Base-by-base conservation (phyloP, 2,329 filamentous ascomycete genomes). In the Endocalyx cinctus region DNA sequence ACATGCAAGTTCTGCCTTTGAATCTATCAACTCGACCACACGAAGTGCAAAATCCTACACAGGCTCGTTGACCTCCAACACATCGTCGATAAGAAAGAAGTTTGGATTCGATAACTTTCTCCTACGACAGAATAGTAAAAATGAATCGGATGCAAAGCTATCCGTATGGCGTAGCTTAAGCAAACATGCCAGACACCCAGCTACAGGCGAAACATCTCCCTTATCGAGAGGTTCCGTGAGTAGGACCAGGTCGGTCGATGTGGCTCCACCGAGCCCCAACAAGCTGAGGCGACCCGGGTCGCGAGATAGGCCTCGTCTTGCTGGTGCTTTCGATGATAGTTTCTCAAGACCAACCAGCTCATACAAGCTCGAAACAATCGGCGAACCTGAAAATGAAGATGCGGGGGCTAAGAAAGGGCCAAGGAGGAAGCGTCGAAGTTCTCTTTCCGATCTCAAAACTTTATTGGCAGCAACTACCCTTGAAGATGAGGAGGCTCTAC, bases 101-200 rank as follows among this genome's bases (percentile, higher is more conserved):
- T 88, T 95, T 54, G 88, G 87, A 1, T 81, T 94, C 39, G 80
- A 88, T 37, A 79, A 70, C 4, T 60, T 94, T 18, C 72, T 87
- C 25, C 77, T 86, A 37, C 84, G 90, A 35, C 84, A 92, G 48
- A 88, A 85, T 51, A 88, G 84, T 65, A 90, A 83, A 57, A 74
- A 71, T 15, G 74, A 77, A 25, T 67, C 78, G 27, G 84, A 87
- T 27, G 76, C 77, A 45, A 78, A 86, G 23, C 71, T 80, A 26
- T 90, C 87, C 0, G 79, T 95, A 15, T 88, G 88, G 79, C 79
- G 88, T 35, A 89, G 79, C n/a, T 65, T 95, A 45, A 94, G 88
- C 68, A 95, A 94, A 65, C 74, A 87, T 64, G 60, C 73, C 67
- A 72, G 82, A 34, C 62, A 74, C 47, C 62, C 72, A 18, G 74